Conservation (phyloP, 768 basidiomycete species). For the Tricholoma furcatifolium region DNA sequence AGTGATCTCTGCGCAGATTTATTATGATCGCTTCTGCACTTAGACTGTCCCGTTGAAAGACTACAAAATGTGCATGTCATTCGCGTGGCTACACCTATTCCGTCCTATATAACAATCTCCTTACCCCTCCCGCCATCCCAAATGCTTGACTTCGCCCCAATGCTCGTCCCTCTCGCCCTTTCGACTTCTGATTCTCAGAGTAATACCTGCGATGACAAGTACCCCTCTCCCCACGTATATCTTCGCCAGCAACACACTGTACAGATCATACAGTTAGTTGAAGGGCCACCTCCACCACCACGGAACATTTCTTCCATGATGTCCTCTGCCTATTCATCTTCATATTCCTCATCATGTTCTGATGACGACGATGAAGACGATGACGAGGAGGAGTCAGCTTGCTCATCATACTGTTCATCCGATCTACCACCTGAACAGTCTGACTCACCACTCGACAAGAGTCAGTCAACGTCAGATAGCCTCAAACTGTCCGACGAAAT, state of each 20-base stretch:
- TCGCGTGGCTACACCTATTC: conserved; percentile 20
- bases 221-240: conserved; percentile 40
- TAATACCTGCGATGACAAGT: conserved; percentile 29
- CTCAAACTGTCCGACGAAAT: conserved; percentile 42
- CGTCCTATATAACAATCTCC: conserved; percentile 20
- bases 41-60: conserved; percentile 20
- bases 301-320: conserved; percentile 38
- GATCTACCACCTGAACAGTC: conserved; percentile 40
- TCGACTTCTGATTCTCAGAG: conserved; percentile 23
- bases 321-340: conserved; percentile 36
- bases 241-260: conserved; percentile 48
- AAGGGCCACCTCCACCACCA: conserved; percentile 60
- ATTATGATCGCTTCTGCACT: conserved; percentile 20
- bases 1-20: conserved; percentile 15
- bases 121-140: conserved; percentile 18
- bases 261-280: conserved; percentile 75
- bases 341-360: conserved; percentile 36
- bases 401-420: conserved; percentile 75
- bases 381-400: conserved; percentile 45
- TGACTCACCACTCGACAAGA: conserved; percentile 19
- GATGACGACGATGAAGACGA: background rate
- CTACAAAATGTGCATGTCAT: conserved; percentile 26
- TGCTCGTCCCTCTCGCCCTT: conserved; percentile 18
- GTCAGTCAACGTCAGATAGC: conserved; percentile 5
- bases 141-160: conserved; percentile 26